These are phyloP conservation scores for Parasarocladium wereldwijsianum DNA, from an alignment of 2,329 filamentous ascomycete species.

Conservation along the genomic window DNA sequence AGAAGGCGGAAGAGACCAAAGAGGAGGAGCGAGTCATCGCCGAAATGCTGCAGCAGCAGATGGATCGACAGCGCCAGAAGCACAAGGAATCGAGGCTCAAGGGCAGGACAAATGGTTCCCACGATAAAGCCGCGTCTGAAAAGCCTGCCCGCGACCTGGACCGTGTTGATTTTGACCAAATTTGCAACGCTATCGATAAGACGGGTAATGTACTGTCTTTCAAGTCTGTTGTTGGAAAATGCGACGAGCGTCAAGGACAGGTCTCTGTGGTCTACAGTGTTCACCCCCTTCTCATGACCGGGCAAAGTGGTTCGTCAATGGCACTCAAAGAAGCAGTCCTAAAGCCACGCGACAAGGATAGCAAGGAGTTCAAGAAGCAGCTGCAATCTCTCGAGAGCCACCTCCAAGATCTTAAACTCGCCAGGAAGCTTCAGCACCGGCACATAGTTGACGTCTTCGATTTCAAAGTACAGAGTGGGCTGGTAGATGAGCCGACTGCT, in stretches of 20 bases:
- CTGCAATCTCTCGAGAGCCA: slow-evolving; percentile 63
- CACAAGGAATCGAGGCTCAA: slow-evolving; percentile 50
- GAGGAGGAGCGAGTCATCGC: slow-evolving; percentile 59
- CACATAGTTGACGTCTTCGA: slow-evolving; percentile 70
- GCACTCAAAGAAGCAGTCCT: slow-evolving; percentile 59
- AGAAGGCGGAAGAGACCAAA: slow-evolving; percentile 38
- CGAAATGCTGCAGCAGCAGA: slow-evolving; percentile 58
- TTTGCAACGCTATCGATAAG: slow-evolving; percentile 46
- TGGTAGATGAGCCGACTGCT: slow-evolving; percentile 20
- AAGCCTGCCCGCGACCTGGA: slow-evolving; percentile 12
- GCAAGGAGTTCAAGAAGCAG: slow-evolving; percentile 55
- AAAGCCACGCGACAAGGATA: slow-evolving; percentile 37
- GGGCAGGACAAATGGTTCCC: slow-evolving; percentile 29
- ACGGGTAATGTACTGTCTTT: slow-evolving; percentile 53
- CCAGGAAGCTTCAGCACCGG: slow-evolving; percentile 60
- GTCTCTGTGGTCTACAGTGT: slow-evolving; percentile 59
- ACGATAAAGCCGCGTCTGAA: slow-evolving; percentile 9
- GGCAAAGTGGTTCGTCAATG: slow-evolving; percentile 45
- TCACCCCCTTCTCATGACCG: slow-evolving; percentile 45
- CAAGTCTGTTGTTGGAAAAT: slow-evolving; percentile 55
- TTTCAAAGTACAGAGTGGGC: slow-evolving; percentile 57
- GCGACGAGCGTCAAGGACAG: slow-evolving; percentile 48
- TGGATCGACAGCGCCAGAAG: slow-evolving; percentile 50
- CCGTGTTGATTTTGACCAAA: slow-evolving; percentile 49
- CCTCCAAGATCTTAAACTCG: slow-evolving; percentile 57